Conservation (phyloP, 179 eudicot genomes). For the Spinacia oleracea region DNA sequence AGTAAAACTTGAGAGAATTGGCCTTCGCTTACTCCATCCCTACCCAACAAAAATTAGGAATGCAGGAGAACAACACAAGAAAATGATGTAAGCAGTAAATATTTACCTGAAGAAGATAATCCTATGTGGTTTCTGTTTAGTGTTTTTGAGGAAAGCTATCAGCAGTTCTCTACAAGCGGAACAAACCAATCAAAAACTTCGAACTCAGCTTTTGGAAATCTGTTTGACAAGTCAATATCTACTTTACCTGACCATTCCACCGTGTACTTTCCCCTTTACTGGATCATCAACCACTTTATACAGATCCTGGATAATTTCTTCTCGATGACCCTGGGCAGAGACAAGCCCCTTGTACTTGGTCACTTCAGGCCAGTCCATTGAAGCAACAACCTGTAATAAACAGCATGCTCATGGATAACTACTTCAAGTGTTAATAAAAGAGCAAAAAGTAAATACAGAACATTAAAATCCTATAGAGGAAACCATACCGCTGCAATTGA, state of each 20-base stretch:
- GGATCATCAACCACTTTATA: slow-evolving; percentile 49
- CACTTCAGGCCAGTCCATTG: slow-evolving; percentile 92
- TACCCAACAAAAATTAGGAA: slow-evolving; percentile 23
- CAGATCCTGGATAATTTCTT: slow-evolving; percentile 71
- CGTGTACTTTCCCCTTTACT: slow-evolving; percentile 31
- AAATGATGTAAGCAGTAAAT: neutral
- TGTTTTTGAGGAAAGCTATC: slow-evolving; percentile 34
- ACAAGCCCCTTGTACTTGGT: slow-evolving; percentile 65
- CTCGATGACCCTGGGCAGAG: slow-evolving; percentile 67
- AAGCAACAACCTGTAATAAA: slow-evolving; percentile 54
- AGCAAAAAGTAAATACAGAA: neutral
- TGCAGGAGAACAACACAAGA: neutral
- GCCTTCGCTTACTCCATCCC: slow-evolving; percentile 96
- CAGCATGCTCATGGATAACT: neutral
- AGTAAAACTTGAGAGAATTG: slow-evolving; percentile 72
- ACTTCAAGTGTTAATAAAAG: neutral
- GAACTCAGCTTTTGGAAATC: neutral
- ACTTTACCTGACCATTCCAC: slow-evolving; percentile 66
- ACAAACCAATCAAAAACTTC: neutral
- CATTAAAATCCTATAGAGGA: neutral
- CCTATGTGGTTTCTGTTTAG: slow-evolving; percentile 46
- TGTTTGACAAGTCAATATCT: neutral
- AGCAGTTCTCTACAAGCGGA: slow-evolving; percentile 55
- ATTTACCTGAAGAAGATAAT: slow-evolving; percentile 77
- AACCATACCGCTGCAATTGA: slow-evolving; percentile 82